Evolutionary conservation across 495 filamentous ascomycete genomes (phyloP), one percentile per base, ranked within the genome.

Genomic region (Trichoderma asperelloides): DNA sequence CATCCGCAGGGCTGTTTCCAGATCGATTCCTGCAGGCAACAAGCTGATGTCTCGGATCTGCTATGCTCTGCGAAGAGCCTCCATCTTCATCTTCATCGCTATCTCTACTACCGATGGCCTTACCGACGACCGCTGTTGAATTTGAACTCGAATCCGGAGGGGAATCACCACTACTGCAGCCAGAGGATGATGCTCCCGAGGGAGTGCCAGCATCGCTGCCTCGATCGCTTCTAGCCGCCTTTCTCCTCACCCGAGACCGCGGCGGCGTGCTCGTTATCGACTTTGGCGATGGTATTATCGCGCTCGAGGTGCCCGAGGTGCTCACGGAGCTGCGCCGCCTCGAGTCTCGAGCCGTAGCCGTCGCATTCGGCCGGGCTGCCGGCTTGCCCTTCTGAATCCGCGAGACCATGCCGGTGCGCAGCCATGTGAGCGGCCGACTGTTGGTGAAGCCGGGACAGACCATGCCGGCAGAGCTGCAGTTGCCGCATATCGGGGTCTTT

Each of bases 401-500:
- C 40, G 62, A 60, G 39, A 76, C 70, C 65, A 62, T 74, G 37
- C 74, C 74, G 18, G 72, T 73, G 1, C 69, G 66, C 45, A 76
- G 72, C 73, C 73, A 76, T 28, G 68, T 72, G 2, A 71, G 65
- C 40, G 75, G 75, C 67, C 76, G 72, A 63, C 70, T 73, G 49
- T 77, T 72, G 41, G 65, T 67, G 65, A 74, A 77, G 0, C 75
- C 75, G n/a, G 74, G 75, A 37, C 75, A 77, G 12, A 74, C 74
- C 13, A 77, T 73, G n/a, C 68, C 68, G 18, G 68, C 66, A 3
- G 63, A 51, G 3, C 69, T 71, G 65, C 75, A 77, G 28, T 71
- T 72, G 45, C 45, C 71, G 68, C 75, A 77, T 16, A 73, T 68
- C 7, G 75, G 75, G 2, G 66, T 68, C 41, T n/a, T 41, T 33